Percentiles rank a stretch among this genome's conserved stretches.
phyloP scores from a whole-genome alignment of 2,329 filamentous ascomycete species.

The Plenodomus biglobosus region DNA sequence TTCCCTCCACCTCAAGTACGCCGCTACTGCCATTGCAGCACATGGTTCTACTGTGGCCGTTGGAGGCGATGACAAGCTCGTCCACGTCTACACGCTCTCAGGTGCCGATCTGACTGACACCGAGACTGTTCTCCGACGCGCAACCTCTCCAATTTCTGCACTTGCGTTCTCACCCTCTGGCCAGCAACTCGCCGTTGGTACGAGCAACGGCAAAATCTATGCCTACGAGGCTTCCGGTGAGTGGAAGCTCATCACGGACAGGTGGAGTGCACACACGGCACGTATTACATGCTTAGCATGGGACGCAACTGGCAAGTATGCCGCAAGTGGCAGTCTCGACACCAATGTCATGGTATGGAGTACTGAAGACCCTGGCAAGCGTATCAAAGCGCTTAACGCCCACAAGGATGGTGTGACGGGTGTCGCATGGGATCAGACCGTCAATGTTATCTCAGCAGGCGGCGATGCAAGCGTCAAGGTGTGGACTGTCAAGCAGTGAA shows the following conservation, averaged over 20 bases:
- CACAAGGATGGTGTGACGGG: constrained; percentile 96
- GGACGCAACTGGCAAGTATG: constrained; percentile 74
- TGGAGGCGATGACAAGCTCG: constrained; percentile 71
- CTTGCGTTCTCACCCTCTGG: constrained; percentile 82
- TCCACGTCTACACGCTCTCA: constrained; percentile 71
- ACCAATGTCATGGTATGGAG: constrained; percentile 95
- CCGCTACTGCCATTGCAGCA: constrained; percentile 72
- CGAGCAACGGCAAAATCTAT: constrained; percentile 81
- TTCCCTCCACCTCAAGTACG: constrained; percentile 62
- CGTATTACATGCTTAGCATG: constrained; percentile 71
- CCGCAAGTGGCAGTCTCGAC: constrained; percentile 82
- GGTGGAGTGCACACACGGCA: constrained; percentile 72
- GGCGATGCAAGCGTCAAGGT: constrained; percentile 90
- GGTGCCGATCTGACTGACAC: constrained; percentile 58
- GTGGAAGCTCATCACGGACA: constrained; percentile 76
- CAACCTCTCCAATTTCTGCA: constrained; percentile 71
- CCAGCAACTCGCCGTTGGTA: constrained; percentile 78
- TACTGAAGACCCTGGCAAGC: constrained; percentile 75
- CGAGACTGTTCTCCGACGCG: constrained; percentile 62
- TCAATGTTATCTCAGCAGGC: constrained; percentile 74
- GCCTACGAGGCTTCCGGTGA: constrained; percentile 67
- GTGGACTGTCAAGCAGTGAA: constrained; percentile 58
- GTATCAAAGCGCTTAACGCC: constrained; percentile 81
- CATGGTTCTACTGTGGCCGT: constrained; percentile 70
- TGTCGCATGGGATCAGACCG: constrained; percentile 70